Base-by-base conservation (phyloP, 2,329 filamentous ascomycete species). In the Metarhizium humberi region DNA sequence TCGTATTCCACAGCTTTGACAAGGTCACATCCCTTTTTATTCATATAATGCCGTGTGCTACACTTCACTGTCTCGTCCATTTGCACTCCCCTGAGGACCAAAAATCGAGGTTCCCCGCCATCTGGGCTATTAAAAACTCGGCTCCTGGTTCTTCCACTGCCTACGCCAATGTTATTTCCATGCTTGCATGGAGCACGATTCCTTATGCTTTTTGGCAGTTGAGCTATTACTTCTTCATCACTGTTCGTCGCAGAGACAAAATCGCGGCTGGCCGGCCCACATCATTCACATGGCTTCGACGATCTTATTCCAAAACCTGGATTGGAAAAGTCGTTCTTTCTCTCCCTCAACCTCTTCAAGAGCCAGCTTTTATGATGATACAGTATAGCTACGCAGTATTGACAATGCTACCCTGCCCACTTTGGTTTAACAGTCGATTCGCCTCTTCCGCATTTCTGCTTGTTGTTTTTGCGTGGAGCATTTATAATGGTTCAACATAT, bases 1-100 rank as follows among this genome's bases (percentile, higher is more conserved):
- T 99, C 66, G 94, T 99, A 50, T 99, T 99, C 71, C 94, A 99
- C 76, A 95, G 90, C 67, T 85, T 99, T 72, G 94, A 99, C 78
- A 99, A 99, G 73, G 91, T 97, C 58, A 95, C 92, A 13, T 94
- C 90, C 68, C 79, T 99, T n/a, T 99, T 99, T 74, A 96, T 99
- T 63, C 94, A 99, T 71, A 95, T 99, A 65, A 99, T 99, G 92
- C 94, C 94, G 1, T 96, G 92, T 61, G 92, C 88, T 6, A 90
- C 92, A 1, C 80, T 99, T 13, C 94, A 99, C 71, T 95, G 90
- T 67, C 79, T 99, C 14, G 88, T 96, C 16, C 94, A 99, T 68
- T 78, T 97, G 20, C 78, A 91, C 13, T 73, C 87, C 0, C 71
- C 81, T 1, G 82, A 84, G 25, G 69, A 80, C 46, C 87, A 95